Conservation (phyloP, 352 stramenopile species). For the Phytophthora foliorum region DNA sequence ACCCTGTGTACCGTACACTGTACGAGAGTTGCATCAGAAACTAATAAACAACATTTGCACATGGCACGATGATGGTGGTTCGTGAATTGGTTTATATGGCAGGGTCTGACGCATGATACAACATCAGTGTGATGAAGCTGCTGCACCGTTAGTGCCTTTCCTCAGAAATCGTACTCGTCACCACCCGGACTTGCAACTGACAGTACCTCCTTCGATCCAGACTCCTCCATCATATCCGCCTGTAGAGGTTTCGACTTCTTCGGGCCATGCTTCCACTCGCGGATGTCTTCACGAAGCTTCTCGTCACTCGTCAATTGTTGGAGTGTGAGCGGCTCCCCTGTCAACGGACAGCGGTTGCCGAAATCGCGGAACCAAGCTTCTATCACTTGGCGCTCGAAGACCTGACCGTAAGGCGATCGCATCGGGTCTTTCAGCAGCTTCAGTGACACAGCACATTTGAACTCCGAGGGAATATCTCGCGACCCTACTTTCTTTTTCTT, state of each 20-base stretch:
- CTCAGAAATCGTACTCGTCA: constrained; percentile 41
- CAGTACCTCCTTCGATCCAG: constrained; percentile 10
- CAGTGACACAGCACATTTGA: constrained; percentile 80
- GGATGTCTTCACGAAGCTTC: constrained; percentile 67
- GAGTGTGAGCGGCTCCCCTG: constrained; percentile 69
- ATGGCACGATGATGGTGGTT: background rate
- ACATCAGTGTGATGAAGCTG: background rate
- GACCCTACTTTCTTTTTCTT: constrained; percentile 46
- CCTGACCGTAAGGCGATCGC: constrained; percentile 78
- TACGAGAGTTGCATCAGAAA: no score
- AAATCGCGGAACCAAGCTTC: constrained; percentile 88
- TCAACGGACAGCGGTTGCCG: constrained; percentile 83
- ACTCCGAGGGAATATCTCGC: constrained; percentile 56
- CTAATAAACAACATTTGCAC: background rate
- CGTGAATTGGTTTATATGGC: background rate
- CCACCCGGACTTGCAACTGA: constrained; percentile 21
- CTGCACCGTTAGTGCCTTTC: background rate
- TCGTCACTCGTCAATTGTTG: constrained; percentile 61
- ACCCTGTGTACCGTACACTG: no score
- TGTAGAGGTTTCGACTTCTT: constrained; percentile 21
- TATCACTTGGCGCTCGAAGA: constrained; percentile 83
- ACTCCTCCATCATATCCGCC: constrained; percentile 10
- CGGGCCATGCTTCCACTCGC: constrained; percentile 68
- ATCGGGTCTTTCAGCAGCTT: constrained; percentile 79
- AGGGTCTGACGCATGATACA: background rate